A percentile compares a stretch with the other conserved stretches of the same genome.
phyloP scores from a whole-genome alignment of 179 eudicot species.

The Kewa caespitosa region DNA sequence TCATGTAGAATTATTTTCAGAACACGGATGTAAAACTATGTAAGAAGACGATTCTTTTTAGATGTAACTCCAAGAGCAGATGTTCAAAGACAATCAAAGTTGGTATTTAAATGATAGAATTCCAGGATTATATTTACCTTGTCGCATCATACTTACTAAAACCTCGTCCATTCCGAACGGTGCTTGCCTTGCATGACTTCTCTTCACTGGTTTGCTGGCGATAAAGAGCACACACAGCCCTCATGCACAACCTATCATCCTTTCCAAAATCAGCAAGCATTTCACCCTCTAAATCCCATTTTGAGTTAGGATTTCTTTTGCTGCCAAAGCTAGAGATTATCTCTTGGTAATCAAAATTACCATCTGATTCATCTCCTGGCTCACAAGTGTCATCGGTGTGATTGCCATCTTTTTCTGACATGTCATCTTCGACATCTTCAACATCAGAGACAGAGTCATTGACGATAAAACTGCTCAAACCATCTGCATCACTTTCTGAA shows the following conservation, averaged over 20 bases:
- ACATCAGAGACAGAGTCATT: constrained; percentile 47
- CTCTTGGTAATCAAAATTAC: constrained; percentile 32
- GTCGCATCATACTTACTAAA: constrained; percentile 66
- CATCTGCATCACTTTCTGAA: constrained; percentile 41
- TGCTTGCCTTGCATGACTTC: constrained; percentile 30
- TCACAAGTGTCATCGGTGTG: constrained; percentile 30
- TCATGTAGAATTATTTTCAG: no score
- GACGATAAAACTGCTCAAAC: constrained; percentile 58
- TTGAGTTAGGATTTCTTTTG: constrained; percentile 29
- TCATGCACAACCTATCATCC: constrained; percentile 69
- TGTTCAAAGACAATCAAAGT: not conserved
- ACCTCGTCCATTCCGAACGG: constrained; percentile 43
- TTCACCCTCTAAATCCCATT: constrained; percentile 70
- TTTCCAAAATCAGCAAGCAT: constrained; percentile 85
- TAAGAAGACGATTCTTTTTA: not conserved
- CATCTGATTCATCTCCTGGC: constrained; percentile 38
- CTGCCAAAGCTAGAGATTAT: constrained; percentile 52
- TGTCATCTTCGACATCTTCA: constrained; percentile 25
- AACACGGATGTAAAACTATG: not conserved
- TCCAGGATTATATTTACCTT: constrained; percentile 38
- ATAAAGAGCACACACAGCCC: constrained; percentile 76
- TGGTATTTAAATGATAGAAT: not conserved
- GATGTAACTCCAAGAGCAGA: not conserved
- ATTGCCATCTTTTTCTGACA: constrained; percentile 15
- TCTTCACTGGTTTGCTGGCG: constrained; percentile 60